phyloP scores from a whole-genome alignment of 176 grass and related monocot genomes.

The Oryza nivara region DNA sequence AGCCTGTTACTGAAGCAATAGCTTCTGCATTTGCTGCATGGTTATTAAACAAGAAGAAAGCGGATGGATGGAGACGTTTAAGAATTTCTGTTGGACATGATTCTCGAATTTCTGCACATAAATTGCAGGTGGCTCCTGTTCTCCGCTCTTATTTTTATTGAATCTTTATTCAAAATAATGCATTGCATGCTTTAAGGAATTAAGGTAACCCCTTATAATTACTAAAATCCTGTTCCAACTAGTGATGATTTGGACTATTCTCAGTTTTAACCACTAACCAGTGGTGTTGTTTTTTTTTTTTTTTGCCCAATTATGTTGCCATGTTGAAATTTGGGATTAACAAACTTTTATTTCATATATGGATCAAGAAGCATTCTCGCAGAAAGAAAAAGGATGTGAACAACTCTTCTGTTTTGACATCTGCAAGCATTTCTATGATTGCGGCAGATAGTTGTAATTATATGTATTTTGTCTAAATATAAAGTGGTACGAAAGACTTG shows the following conservation, averaged over 20 bases:
- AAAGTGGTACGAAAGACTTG: neutral
- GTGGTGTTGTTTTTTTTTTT: neutral
- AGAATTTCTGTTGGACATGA: slow-evolving; percentile 91
- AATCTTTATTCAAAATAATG: slow-evolving; percentile 15
- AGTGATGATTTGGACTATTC: neutral
- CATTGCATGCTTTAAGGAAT: neutral
- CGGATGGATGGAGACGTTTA: slow-evolving; percentile 71
- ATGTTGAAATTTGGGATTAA: neutral
- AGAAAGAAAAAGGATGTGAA: neutral
- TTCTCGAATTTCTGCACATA: slow-evolving; percentile 94
- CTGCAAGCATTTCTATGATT: neutral
- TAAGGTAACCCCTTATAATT: neutral
- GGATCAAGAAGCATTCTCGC: neutral
- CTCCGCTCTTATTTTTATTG: slow-evolving; percentile 9
- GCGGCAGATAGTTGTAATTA: neutral
- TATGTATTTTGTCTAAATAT: neutral
- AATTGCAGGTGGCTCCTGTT: slow-evolving; percentile 70
- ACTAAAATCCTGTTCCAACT: slow-evolving; percentile 6
- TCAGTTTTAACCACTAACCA: neutral
- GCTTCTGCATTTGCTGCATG: slow-evolving; percentile 83
- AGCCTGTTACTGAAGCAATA: slow-evolving; percentile 83
- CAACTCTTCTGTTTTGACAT: neutral
- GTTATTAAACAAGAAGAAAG: slow-evolving; percentile 86
- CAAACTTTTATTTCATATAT: neutral
- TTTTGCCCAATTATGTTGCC: neutral